phyloP scores from a whole-genome alignment of 805 yeast species.

The Candida taoyuanica region DNA sequence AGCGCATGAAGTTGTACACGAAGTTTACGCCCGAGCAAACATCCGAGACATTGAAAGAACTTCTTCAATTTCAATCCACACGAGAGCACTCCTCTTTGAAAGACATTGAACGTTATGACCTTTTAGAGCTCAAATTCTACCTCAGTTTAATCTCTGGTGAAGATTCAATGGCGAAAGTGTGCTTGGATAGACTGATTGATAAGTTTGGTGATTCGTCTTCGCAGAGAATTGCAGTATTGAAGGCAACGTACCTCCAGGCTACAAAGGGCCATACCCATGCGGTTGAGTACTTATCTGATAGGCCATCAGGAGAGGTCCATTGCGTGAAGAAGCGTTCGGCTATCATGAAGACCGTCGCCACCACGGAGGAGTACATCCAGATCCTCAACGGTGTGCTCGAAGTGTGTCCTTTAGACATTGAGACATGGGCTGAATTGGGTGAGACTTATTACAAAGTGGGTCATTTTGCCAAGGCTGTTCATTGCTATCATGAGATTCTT shows the following conservation, averaged over 20 bases:
- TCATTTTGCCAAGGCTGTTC: conserved; percentile 62
- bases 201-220: conserved; percentile 54
- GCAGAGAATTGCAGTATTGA: conserved; percentile 52
- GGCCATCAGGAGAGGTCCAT: conserved; percentile 22
- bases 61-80: conserved; percentile 13
- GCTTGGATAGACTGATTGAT: conserved; percentile 62
- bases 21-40: conserved; percentile 42
- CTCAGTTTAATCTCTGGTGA: conserved; percentile 55
- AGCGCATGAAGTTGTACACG: conserved; percentile 47
- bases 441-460: conserved; percentile 57
- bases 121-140: conserved; percentile 70
- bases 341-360: conserved; percentile 11
- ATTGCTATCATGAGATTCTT: conserved; percentile 65
- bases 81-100: conserved; percentile 23
- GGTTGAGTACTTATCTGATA: conserved; percentile 31
- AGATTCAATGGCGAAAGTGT: conserved; percentile 66
- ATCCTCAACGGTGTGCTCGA: conserved; percentile 53
- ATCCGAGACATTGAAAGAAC: conserved; percentile 29
- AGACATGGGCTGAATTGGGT: conserved; percentile 75
- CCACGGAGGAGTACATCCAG: conserved; percentile 40
- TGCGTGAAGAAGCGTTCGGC: conserved; percentile 25
- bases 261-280: conserved; percentile 39
- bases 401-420: conserved; percentile 67
- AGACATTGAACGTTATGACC: conserved; percentile 42
- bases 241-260: conserved; percentile 54